Percentiles rank a stretch among this genome's conserved stretches.
Conservation (phyloP, 768 basidiomycete genomes). For the Hypholoma fasciculare region DNA sequence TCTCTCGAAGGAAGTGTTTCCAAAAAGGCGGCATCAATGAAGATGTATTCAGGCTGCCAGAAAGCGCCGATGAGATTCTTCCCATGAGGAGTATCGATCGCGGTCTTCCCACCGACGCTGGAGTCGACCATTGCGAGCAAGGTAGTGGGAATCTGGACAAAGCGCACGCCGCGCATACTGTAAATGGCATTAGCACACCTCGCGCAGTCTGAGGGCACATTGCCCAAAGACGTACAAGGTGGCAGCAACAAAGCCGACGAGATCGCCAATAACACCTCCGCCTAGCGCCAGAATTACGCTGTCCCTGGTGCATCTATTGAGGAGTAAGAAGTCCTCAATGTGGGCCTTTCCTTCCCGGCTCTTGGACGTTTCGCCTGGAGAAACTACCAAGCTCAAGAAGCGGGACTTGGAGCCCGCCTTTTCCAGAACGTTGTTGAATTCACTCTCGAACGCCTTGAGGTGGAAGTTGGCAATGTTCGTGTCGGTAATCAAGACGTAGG, state of each 20-base stretch:
- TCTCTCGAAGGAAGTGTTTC: slow-evolving; percentile 90
- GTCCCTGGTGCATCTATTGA: slow-evolving; percentile 88
- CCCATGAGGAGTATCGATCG: slow-evolving; percentile 97
- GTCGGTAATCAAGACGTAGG: slow-evolving; percentile 93
- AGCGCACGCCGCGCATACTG: slow-evolving; percentile 96
- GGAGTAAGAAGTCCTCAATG: slow-evolving; percentile 90
- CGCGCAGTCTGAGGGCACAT: slow-evolving; percentile 7
- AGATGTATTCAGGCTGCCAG: slow-evolving; percentile 97
- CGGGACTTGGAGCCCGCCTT: slow-evolving; percentile 42
- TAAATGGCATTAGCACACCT: slow-evolving; percentile 1
- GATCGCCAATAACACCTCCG: slow-evolving; percentile 96
- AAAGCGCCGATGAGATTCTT: slow-evolving; percentile 99
- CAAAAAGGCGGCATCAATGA: slow-evolving; percentile 95
- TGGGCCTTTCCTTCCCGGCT: slow-evolving; percentile 88
- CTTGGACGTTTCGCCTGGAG: slow-evolving; percentile 94
- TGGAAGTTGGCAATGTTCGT: slow-evolving; percentile 84
- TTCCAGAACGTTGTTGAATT: slow-evolving; percentile 47
- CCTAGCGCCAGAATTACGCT: slow-evolving; percentile 93
- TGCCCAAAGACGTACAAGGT: slow-evolving; percentile 73
- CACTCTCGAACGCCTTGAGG: slow-evolving; percentile 63
- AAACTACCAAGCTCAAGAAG: slow-evolving; percentile 76
- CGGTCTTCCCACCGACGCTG: slow-evolving; percentile 96
- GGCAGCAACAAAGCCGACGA: slow-evolving; percentile 95
- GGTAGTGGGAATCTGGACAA: slow-evolving; percentile 96
- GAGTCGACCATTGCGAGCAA: slow-evolving; percentile 99